Conservation (phyloP, 1,284 basidiomycete species). For the Cryptococcus amylolentus region DNA sequence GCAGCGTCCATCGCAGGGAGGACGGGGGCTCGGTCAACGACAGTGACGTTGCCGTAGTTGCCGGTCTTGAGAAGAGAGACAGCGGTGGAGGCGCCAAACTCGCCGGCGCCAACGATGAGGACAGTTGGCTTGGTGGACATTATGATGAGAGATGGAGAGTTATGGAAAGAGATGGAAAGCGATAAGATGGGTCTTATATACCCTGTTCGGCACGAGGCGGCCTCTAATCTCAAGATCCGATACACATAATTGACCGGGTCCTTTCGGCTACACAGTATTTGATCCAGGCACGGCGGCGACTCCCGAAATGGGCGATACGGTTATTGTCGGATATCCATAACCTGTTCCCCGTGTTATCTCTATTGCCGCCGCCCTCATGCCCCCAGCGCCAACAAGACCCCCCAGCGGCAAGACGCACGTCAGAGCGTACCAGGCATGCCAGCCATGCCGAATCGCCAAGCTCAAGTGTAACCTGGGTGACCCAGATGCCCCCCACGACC, state of each 20-base stretch:
- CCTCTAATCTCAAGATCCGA: neutral
- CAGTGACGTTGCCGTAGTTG: slow-evolving; percentile 59
- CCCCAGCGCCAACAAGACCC: neutral
- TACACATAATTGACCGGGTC: neutral
- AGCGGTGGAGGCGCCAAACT: slow-evolving; percentile 80
- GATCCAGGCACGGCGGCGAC: neutral
- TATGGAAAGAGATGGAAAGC: neutral
- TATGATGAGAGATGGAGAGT: neutral
- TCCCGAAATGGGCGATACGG: neutral
- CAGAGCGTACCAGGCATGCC: slow-evolving; percentile 4
- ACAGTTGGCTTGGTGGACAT: slow-evolving; percentile 43
- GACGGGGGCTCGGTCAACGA: slow-evolving; percentile 64
- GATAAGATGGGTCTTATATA: neutral
- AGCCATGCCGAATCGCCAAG: slow-evolving; percentile 1
- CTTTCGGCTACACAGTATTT: too few relatives aligned
- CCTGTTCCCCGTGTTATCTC: too few relatives aligned
- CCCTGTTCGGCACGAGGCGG: too few relatives aligned
- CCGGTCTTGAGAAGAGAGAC: slow-evolving; percentile 68
- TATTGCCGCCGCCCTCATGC: neutral
- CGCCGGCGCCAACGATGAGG: slow-evolving; percentile 77
- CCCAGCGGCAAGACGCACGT: neutral
- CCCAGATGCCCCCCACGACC: slow-evolving; percentile 1
- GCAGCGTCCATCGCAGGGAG: slow-evolving; percentile 75
- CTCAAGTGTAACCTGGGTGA: slow-evolving; percentile 1
- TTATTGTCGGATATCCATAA: too few relatives aligned